A percentile compares a stretch with the other conserved stretches of the same genome.
Evolutionary conservation across 495 filamentous ascomycete genomes (phyloP).

Genomic region (Podospora pseudocomata): DNA sequence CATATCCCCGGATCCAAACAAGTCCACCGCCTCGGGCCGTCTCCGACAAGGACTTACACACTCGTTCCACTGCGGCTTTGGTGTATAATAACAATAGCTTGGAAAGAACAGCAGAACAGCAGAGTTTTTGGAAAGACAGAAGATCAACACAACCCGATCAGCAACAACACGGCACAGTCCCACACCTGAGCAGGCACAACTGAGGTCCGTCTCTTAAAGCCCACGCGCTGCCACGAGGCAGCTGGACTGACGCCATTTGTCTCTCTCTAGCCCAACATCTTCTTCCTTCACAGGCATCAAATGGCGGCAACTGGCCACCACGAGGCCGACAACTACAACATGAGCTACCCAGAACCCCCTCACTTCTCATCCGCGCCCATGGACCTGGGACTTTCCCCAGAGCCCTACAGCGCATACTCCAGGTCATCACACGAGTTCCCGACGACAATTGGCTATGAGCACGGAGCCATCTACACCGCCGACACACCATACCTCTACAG

Average conservation of each 20-base stretch:
- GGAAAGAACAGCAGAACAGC: neutral
- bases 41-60: conserved; percentile 8
- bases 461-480: conserved; percentile 30
- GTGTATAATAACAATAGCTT: neutral
- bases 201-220: conserved; percentile 18
- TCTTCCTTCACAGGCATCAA: neutral
- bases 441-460: conserved; percentile 39
- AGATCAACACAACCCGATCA: neutral
- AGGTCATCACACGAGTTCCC: conserved; percentile 40
- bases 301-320: conserved; percentile 25
- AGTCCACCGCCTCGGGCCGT: conserved; percentile 5
- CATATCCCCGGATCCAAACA: conserved; percentile 15
- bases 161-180: neutral
- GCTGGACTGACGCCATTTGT: conserved; percentile 24
- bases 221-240: conserved; percentile 16
- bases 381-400: conserved; percentile 43
- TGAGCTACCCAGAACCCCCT: conserved; percentile 44
- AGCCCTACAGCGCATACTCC: conserved; percentile 36
- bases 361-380: conserved; percentile 39
- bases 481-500: conserved; percentile 39
- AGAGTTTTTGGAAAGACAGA: too few relatives aligned
- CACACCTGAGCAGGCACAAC: neutral
- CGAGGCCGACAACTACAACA: conserved; percentile 38
- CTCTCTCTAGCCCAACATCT: conserved; percentile 14
- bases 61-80: neutral